phyloP scores from a whole-genome alignment of 2,329 filamentous ascomycete species.

The Botrytis galanthina region DNA sequence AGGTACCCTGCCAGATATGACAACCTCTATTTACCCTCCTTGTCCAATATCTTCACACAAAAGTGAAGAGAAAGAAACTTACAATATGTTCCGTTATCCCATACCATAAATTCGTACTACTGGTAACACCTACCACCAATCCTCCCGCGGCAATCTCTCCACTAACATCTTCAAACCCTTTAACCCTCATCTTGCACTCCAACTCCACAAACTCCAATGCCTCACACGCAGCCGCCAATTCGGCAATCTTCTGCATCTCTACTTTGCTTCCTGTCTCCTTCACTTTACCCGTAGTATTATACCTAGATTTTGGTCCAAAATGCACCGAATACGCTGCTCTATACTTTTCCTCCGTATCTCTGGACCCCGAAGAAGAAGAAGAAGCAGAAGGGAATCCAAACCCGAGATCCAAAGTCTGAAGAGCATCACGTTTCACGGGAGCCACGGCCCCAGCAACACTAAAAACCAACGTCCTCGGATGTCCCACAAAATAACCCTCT shows the following conservation, averaged over 20 bases:
- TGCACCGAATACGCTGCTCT: constrained; percentile 3
- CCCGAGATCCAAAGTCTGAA: not conserved
- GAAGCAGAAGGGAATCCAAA: not conserved
- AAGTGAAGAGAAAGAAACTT: not conserved
- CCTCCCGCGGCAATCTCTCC: not conserved
- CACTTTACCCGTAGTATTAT: constrained; percentile 14
- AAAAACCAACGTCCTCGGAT: constrained; percentile 16
- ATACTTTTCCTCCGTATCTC: not conserved
- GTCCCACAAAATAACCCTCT: not conserved
- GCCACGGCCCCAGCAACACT: constrained; percentile 2
- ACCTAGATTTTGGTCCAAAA: constrained; percentile 6
- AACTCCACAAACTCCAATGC: constrained; percentile 19
- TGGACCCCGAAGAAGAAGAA: not conserved
- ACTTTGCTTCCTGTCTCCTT: not conserved
- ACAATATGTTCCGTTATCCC: constrained; percentile 20
- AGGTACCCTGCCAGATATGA: not conserved
- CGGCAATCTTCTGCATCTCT: constrained; percentile 17
- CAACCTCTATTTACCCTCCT: not conserved
- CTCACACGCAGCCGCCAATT: constrained; percentile 11
- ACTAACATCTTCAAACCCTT: constrained; percentile 14
- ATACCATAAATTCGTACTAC: constrained; percentile 21
- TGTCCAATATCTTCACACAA: no score
- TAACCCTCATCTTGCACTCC: not conserved
- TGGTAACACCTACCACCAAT: constrained; percentile 11
- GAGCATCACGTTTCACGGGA: not conserved